These are phyloP conservation scores for Coix lacrymajobi DNA, from an alignment of 176 grass and related monocot species.

Conservation along the genomic window DNA sequence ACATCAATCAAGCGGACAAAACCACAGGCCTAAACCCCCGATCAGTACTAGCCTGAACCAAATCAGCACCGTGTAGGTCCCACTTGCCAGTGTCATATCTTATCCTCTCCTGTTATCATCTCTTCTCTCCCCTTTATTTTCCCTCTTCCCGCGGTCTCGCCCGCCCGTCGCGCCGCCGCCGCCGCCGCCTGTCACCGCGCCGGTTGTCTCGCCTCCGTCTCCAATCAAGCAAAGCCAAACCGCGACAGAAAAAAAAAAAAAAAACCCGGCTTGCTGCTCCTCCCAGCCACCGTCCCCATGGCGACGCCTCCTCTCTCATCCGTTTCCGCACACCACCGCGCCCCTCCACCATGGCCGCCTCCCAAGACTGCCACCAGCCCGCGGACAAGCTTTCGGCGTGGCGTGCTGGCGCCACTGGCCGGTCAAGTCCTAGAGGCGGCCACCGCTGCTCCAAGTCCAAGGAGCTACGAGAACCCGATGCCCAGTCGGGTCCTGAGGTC, in stretches of 20 bases:
- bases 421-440: background rate
- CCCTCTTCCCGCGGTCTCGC: too few species aligned
- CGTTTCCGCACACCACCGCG: conserved; percentile 30
- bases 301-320: conserved; percentile 14
- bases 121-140: too few species aligned
- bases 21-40: too few species aligned
- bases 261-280: background rate
- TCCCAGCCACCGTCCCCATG: background rate
- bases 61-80: too few species aligned
- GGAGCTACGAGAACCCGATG: background rate
- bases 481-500: background rate
- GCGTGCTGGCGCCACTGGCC: conserved; percentile 19
- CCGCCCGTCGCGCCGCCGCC: too few species aligned
- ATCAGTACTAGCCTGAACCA: too few species aligned
- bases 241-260: too few species aligned
- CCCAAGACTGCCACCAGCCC: background rate
- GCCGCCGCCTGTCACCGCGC: too few species aligned
- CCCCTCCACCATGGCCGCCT: conserved; percentile 39
- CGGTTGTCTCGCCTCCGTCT: background rate
- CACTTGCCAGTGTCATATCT: too few species aligned
- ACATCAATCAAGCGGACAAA: too few species aligned
- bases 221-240: background rate
- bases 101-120: too few species aligned
- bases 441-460: background rate
- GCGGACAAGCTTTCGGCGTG: background rate